Percentiles rank a stretch among this genome's conserved stretches.
Evolutionary conservation across 2,329 filamentous ascomycete species (phyloP).

Genomic region (Pseudocercospora ulei): DNA sequence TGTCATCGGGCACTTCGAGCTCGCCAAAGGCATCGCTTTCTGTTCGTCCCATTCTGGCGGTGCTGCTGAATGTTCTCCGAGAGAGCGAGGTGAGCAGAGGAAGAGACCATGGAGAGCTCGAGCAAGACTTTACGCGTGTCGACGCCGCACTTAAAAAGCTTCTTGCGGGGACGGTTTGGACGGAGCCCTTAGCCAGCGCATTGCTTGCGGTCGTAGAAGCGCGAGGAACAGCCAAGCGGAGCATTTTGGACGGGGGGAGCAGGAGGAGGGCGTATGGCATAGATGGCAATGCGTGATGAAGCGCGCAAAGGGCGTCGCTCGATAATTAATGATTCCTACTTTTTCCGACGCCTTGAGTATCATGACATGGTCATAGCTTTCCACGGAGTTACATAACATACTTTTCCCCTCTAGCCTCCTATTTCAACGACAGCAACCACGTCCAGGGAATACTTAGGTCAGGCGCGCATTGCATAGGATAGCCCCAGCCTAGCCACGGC

Average conservation of each 20-base stretch:
- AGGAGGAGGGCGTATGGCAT: not conserved
- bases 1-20: constrained; percentile 80
- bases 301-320: constrained; percentile 2
- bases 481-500: no score
- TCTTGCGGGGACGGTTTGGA: constrained; percentile 15
- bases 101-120: constrained; percentile 4
- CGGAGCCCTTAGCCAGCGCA: constrained; percentile 11
- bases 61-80: constrained; percentile 29
- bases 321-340: constrained; percentile 1
- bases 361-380: not conserved
- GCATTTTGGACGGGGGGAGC: constrained; percentile 13
- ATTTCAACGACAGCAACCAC: not conserved
- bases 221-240: constrained; percentile 18
- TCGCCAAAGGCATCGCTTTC: constrained; percentile 98
- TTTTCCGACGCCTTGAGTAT: constrained; percentile 2
- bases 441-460: no score
- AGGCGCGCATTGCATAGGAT: no score
- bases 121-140: constrained; percentile 6
- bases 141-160: constrained; percentile 12
- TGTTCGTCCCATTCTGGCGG: constrained; percentile 46
- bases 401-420: no score
- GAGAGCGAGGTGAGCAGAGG: constrained; percentile 8
- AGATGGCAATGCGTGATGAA: constrained; percentile 4
- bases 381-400: no score
- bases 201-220: constrained; percentile 14